Percentiles rank a stretch among this genome's conserved stretches.
Conservation (phyloP, 768 basidiomycete genomes). For the Scleroderma citrinum region DNA sequence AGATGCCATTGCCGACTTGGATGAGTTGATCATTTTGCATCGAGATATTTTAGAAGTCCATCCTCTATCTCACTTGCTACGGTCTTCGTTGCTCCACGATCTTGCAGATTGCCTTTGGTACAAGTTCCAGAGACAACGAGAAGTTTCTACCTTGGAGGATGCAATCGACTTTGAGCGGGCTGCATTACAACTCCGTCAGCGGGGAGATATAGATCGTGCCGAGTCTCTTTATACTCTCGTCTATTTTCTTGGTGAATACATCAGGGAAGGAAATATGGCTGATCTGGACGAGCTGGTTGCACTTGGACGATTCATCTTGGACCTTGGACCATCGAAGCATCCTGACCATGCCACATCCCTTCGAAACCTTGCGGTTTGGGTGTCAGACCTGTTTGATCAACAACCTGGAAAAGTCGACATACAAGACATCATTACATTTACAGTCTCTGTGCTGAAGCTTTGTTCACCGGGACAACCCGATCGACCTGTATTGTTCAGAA, state of each 20-base stretch:
- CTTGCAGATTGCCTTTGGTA: neutral
- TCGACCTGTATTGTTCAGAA: too few relatives aligned
- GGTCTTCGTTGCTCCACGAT: neutral
- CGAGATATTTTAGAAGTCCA: neutral
- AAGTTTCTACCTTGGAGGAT: neutral
- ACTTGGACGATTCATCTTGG: neutral
- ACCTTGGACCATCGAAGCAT: neutral
- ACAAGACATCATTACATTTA: neutral
- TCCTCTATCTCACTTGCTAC: neutral
- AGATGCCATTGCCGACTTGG: neutral
- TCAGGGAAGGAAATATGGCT: neutral
- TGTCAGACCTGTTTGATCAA: too few relatives aligned
- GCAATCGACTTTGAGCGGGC: neutral
- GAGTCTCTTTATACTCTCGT: neutral
- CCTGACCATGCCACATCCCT: neutral
- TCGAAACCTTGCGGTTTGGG: neutral
- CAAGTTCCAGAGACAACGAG: neutral
- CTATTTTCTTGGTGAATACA: neutral
- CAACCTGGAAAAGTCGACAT: neutral
- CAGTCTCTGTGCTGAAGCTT: neutral
- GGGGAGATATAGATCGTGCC: neutral
- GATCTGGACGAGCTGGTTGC: neutral
- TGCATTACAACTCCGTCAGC: neutral
- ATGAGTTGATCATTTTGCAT: neutral
- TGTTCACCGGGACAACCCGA: neutral